Conservation (phyloP, 2,329 filamentous ascomycete genomes). For the Hypoxylon sp. region DNA sequence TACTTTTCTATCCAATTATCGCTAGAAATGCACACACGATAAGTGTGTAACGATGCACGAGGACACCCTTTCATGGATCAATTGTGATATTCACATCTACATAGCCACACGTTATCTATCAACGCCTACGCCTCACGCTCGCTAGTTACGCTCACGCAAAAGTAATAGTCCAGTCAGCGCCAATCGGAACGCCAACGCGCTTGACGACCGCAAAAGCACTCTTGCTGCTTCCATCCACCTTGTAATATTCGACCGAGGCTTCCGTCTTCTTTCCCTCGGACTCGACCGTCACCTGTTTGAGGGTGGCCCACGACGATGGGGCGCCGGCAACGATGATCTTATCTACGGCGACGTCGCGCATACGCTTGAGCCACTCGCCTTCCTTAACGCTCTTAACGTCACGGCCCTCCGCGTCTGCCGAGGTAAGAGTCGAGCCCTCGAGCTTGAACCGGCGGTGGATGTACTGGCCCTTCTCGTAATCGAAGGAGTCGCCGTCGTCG, state of each 20-base stretch:
- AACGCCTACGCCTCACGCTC: background rate
- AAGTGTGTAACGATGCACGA: background rate
- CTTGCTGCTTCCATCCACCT: slow-evolving; percentile 58
- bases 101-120: slow-evolving; percentile 1
- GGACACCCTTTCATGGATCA: background rate
- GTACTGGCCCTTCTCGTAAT: slow-evolving; percentile 85
- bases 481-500: slow-evolving; percentile 94
- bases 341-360: slow-evolving; percentile 83
- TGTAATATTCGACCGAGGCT: slow-evolving; percentile 70
- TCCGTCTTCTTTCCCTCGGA: slow-evolving; percentile 66
- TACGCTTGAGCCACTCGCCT: slow-evolving; percentile 80
- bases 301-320: slow-evolving; percentile 76
- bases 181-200: slow-evolving; percentile 64
- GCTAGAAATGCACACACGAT: background rate
- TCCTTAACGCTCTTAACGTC: slow-evolving; percentile 69
- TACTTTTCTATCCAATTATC: too few species aligned
- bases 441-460: slow-evolving; percentile 87
- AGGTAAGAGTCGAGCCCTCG: slow-evolving; percentile 69
- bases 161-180: slow-evolving; percentile 63
- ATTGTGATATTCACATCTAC: slow-evolving; percentile 26
- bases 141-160: slow-evolving; percentile 54
- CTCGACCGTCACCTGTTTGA: slow-evolving; percentile 68
- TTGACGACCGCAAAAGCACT: slow-evolving; percentile 66
- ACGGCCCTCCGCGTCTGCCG: slow-evolving; percentile 72
- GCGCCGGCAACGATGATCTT: slow-evolving; percentile 87